phyloP scores from a whole-genome alignment of 495 filamentous ascomycete genomes.

The Daldinia decipiens region DNA sequence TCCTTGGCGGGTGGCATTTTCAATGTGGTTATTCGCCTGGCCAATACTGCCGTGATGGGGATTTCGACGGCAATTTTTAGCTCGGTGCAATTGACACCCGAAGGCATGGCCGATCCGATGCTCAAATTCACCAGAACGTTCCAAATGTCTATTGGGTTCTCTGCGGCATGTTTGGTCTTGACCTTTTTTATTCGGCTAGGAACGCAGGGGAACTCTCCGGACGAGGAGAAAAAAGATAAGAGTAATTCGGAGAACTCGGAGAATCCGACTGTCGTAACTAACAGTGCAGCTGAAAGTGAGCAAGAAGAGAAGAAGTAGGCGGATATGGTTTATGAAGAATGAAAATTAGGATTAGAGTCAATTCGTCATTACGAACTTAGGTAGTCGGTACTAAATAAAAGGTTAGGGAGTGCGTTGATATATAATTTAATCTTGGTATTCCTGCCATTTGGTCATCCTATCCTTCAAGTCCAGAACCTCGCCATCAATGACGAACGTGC shows the following conservation, averaged over 20 bases:
- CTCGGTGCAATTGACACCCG: slow-evolving; percentile 46
- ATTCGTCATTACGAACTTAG: slow-evolving; percentile 28
- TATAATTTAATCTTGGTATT: slow-evolving; percentile 49
- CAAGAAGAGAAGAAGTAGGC: slow-evolving; percentile 16
- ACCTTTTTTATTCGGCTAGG: slow-evolving; percentile 56
- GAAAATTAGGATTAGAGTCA: slow-evolving; percentile 5
- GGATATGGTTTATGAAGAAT: not conserved
- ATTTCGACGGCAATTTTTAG: slow-evolving; percentile 62
- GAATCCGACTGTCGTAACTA: slow-evolving; percentile 10
- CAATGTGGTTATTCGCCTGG: slow-evolving; percentile 65
- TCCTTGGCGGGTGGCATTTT: slow-evolving; percentile 68
- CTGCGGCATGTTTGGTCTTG: slow-evolving; percentile 54
- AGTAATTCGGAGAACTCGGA: slow-evolving; percentile 21
- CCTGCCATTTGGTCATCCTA: slow-evolving; percentile 53
- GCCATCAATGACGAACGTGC: slow-evolving; percentile 52
- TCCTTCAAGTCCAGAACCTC: slow-evolving; percentile 50
- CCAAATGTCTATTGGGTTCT: slow-evolving; percentile 66
- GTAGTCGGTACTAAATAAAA: slow-evolving; percentile 35
- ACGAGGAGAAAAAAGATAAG: slow-evolving; percentile 24
- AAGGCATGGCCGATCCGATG: slow-evolving; percentile 50
- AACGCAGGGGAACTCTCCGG: slow-evolving; percentile 54
- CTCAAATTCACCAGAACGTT: slow-evolving; percentile 59
- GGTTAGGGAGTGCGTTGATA: slow-evolving; percentile 16
- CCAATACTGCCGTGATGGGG: slow-evolving; percentile 63
- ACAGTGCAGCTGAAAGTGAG: slow-evolving; percentile 15